A percentile compares a stretch with the other conserved stretches of the same genome.
Evolutionary conservation across 2,329 filamentous ascomycete genomes (phyloP).

Genomic region (Periconia digitata): DNA sequence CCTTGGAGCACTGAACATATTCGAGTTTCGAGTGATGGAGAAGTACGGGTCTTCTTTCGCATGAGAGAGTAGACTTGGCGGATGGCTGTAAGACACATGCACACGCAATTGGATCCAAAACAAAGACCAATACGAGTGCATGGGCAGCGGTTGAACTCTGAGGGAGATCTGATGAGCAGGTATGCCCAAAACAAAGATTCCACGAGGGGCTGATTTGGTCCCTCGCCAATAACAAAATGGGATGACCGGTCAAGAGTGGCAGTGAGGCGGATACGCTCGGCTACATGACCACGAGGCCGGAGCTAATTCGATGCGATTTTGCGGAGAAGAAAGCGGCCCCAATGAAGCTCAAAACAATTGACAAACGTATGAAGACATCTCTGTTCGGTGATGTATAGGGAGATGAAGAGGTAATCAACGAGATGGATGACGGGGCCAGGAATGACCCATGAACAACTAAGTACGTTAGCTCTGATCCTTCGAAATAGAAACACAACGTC

Average conservation of each 20-base stretch:
- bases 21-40: neutral
- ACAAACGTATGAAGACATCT: too few species aligned
- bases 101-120: constrained; percentile 17
- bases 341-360: too few species aligned
- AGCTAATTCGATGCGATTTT: neutral
- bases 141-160: too few species aligned
- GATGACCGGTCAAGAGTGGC: constrained; percentile 10
- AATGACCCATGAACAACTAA: neutral
- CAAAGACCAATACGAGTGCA: constrained; percentile 23
- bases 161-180: too few species aligned
- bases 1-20: neutral
- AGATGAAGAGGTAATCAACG: too few species aligned
- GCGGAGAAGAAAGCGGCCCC: too few species aligned
- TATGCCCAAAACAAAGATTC: too few species aligned
- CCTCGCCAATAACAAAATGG: constrained; percentile 15
- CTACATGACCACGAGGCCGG: constrained; percentile 31
- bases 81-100: constrained; percentile 17
- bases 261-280: constrained; percentile 32
- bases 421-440: neutral
- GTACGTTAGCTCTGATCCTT: neutral
- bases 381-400: too few species aligned
- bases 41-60: neutral
- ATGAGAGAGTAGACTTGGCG: constrained; percentile 6
- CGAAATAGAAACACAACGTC: neutral
- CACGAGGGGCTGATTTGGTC: too few species aligned